phyloP scores from a whole-genome alignment of 805 yeast species.

The Schwanniomyces pseudopolymorphus region DNA sequence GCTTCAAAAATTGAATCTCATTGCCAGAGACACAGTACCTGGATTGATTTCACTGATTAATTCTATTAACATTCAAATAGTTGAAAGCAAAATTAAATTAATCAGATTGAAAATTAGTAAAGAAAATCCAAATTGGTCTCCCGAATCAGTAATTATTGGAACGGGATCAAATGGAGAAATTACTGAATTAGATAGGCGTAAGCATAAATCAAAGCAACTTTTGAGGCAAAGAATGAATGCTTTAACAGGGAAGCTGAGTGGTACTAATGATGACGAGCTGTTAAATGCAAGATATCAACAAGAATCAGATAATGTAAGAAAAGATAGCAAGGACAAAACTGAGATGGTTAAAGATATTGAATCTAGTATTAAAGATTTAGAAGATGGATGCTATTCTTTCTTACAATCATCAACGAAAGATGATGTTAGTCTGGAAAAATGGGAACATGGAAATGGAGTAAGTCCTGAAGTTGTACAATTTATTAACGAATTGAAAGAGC shows the following conservation, averaged over 20 bases:
- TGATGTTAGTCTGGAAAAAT: constrained; percentile 59
- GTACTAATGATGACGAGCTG: constrained; percentile 38
- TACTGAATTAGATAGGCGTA: constrained; percentile 79
- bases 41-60: constrained; percentile 62
- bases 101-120: constrained; percentile 54
- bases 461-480: constrained; percentile 60
- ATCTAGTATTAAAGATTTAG: constrained; percentile 63
- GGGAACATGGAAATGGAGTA: constrained; percentile 82
- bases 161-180: constrained; percentile 85
- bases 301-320: constrained; percentile 50
- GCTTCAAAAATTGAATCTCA: constrained; percentile 53
- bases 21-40: constrained; percentile 70
- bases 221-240: constrained; percentile 89
- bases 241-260: constrained; percentile 68
- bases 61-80: constrained; percentile 65
- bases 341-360: constrained; percentile 70
- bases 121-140: constrained; percentile 64
- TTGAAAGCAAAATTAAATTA: constrained; percentile 62
- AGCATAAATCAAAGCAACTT: constrained; percentile 75
- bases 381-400: constrained; percentile 44
- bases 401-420: constrained; percentile 43
- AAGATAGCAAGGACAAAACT: constrained; percentile 56
- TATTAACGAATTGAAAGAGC: constrained; percentile 49
- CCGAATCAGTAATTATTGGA: constrained; percentile 54
- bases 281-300: constrained; percentile 55